A percentile compares a stretch with the other conserved stretches of the same genome.
phyloP scores from a whole-genome alignment of 306 rosid species.

The cucumber (Cucumis sativus) region Cucumber_9930_V3 NC_026657.2:32658501-32659000 shows the following conservation, averaged over 20 bases:
- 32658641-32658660: slow-evolving; percentile 93
- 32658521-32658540: slow-evolving; percentile 93
- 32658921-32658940: slow-evolving; percentile 77
- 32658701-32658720: slow-evolving; percentile 68
- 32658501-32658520: slow-evolving; percentile 95
- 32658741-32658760: slow-evolving; percentile 68
- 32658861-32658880: slow-evolving; percentile 75
- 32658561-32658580: slow-evolving; percentile 97
- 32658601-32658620: slow-evolving; percentile 84
- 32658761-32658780: slow-evolving; percentile 95
- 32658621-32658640: slow-evolving; percentile 65
- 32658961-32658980: slow-evolving; percentile 79
- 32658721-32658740: slow-evolving; percentile 70
- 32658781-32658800: slow-evolving; percentile 80
- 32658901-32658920: slow-evolving; percentile 70
- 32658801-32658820: slow-evolving; percentile 95
- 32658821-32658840: slow-evolving; percentile 89
- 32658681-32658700: slow-evolving; percentile 64
- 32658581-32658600: slow-evolving; percentile 79
- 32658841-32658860: slow-evolving; percentile 89
- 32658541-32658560: slow-evolving; percentile 97
- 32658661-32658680: slow-evolving; percentile 92
- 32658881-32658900: slow-evolving; percentile 81
- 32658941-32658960: slow-evolving; percentile 98
- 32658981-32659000: slow-evolving; percentile 83